A percentile compares a stretch with the other conserved stretches of the same genome.
phyloP scores from a whole-genome alignment of 352 stramenopile species.

The Phytopythium aichiense region DNA sequence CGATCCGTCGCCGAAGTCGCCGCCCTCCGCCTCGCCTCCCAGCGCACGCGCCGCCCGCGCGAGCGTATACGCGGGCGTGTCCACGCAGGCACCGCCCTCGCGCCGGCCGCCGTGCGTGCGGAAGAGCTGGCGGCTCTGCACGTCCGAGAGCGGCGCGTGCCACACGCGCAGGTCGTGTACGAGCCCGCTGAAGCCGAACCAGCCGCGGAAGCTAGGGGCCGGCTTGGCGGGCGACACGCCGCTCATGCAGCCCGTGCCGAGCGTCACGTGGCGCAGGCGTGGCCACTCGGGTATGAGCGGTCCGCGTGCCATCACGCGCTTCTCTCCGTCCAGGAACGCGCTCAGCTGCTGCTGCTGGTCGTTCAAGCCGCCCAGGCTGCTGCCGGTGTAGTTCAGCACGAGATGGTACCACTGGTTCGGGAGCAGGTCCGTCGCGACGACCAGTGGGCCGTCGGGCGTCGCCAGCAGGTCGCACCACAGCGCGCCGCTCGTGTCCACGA shows the following conservation, averaged over 20 bases:
- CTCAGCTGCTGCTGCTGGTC: slow-evolving; percentile 20
- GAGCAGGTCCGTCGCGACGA: slow-evolving; percentile 43
- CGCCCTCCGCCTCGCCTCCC: not conserved
- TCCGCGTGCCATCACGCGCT: slow-evolving; percentile 33
- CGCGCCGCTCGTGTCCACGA: slow-evolving; percentile 54
- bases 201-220: slow-evolving; percentile 52
- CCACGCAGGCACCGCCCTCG: slow-evolving; percentile 32
- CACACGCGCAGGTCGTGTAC: slow-evolving; percentile 56
- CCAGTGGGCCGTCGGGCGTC: slow-evolving; percentile 21
- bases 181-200: slow-evolving; percentile 69
- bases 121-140: slow-evolving; percentile 60
- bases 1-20: slow-evolving; percentile 6
- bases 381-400: slow-evolving; percentile 41
- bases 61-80: slow-evolving; percentile 50
- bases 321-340: slow-evolving; percentile 62
- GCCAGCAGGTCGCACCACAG: slow-evolving; percentile 54
- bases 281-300: slow-evolving; percentile 43
- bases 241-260: slow-evolving; percentile 66
- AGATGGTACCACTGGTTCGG: slow-evolving; percentile 70
- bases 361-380: not conserved
- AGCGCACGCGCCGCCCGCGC: slow-evolving; percentile 23
- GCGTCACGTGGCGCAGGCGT: slow-evolving; percentile 41
- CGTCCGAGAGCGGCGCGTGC: slow-evolving; percentile 38
- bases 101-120: slow-evolving; percentile 19
- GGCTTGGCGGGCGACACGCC: slow-evolving; percentile 43